Evolutionary conservation across 805 yeast species (phyloP).

Genomic region (Barnettozyma salicaria): DNA sequence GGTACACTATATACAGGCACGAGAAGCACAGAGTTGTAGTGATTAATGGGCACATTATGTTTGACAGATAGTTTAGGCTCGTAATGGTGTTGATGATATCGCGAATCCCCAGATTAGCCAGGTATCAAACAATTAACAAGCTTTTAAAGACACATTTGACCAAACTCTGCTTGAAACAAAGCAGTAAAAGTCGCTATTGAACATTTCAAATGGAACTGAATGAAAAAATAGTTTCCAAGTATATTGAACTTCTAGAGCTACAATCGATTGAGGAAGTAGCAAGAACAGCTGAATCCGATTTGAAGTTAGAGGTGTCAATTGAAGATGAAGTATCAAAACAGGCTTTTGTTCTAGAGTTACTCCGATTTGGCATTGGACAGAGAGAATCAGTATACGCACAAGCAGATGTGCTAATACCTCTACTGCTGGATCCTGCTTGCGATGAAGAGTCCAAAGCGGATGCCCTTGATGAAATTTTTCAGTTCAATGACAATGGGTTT

Average conservation of each 20-base stretch:
- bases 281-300: background rate
- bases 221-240: background rate
- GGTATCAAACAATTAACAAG: too few relatives aligned
- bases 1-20: too few relatives aligned
- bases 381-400: background rate
- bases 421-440: background rate
- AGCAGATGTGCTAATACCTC: background rate
- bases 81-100: too few relatives aligned
- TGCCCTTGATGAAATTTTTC: constrained; percentile 5
- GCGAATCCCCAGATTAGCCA: too few relatives aligned
- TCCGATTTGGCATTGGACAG: too few relatives aligned
- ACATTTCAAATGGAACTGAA: background rate
- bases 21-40: too few relatives aligned
- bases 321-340: constrained; percentile 1
- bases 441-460: background rate
- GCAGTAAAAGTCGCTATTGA: too few relatives aligned
- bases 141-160: too few relatives aligned
- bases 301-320: background rate
- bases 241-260: background rate
- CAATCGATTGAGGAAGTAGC: constrained; percentile 4
- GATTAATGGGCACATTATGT: too few relatives aligned
- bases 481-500: background rate
- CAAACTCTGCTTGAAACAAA: too few relatives aligned
- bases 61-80: too few relatives aligned
- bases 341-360: too few relatives aligned